These are phyloP conservation scores for Penicillium angulare DNA, from an alignment of 495 filamentous ascomycete species.

Conservation along the genomic window DNA sequence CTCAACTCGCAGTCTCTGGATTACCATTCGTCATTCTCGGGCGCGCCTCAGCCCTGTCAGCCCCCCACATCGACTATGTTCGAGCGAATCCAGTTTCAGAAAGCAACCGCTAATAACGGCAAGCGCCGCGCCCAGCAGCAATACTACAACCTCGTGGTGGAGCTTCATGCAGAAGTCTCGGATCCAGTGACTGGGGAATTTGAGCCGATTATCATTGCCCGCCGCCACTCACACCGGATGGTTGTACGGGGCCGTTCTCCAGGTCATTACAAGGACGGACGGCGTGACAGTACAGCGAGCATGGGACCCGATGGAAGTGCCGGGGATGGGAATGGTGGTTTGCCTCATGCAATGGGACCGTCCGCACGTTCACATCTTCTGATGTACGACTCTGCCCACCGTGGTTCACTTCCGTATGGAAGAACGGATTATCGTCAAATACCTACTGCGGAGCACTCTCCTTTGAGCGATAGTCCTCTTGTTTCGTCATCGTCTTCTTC, in stretches of 20 bases:
- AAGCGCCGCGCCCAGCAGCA: conserved; percentile 90
- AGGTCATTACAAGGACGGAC: conserved; percentile 87
- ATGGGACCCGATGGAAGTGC: conserved; percentile 66
- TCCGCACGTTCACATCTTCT: conserved; percentile 33
- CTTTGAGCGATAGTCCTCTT: conserved; percentile 40
- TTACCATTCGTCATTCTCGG: conserved; percentile 37
- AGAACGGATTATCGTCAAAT: conserved; percentile 39
- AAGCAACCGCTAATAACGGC: conserved; percentile 94
- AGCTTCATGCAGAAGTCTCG: conserved; percentile 77
- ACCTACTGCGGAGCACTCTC: conserved; percentile 34
- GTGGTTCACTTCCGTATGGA: conserved; percentile 34
- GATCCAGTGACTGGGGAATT: conserved; percentile 32
- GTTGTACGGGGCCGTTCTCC: conserved; percentile 92
- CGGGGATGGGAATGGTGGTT: conserved; percentile 32
- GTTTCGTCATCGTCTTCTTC: conserved; percentile 47
- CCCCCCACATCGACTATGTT: conserved; percentile 62
- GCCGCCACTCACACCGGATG: conserved; percentile 76
- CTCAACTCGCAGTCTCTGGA: conserved; percentile 39
- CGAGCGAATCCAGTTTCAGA: conserved; percentile 95
- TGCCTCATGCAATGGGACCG: conserved; percentile 37
- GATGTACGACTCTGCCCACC: conserved; percentile 38
- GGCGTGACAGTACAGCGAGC: conserved; percentile 67
- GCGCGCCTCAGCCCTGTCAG: conserved; percentile 32
- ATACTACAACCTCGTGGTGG: conserved; percentile 89
- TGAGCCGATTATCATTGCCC: conserved; percentile 74